A percentile compares a stretch with the other conserved stretches of the same genome.
These are phyloP conservation scores for Backusella sp. DNA, from an alignment of 192 early-diverging fungal genomes.

Conservation along the genomic window DNA sequence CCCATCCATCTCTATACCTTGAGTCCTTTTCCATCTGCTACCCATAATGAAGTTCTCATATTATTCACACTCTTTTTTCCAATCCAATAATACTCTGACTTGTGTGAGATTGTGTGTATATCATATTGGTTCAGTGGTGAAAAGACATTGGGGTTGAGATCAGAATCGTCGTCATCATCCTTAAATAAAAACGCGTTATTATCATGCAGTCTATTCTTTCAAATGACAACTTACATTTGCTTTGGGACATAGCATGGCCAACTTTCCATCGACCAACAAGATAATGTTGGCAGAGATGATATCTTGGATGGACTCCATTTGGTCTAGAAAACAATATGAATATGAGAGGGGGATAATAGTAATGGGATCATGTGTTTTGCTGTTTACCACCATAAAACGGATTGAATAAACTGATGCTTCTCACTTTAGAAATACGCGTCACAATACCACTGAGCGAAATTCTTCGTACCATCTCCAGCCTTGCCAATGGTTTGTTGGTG, in stretches of 20 bases:
- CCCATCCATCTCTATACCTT: constrained; percentile 37
- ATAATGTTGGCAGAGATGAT: constrained; percentile 59
- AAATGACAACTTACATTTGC: constrained; percentile 35
- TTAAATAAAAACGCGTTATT: background rate
- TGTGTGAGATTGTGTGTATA: constrained; percentile 50
- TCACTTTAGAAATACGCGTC: constrained; percentile 42
- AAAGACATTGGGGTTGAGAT: background rate
- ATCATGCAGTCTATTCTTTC: background rate
- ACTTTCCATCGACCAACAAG: constrained; percentile 63
- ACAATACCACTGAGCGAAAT: constrained; percentile 56
- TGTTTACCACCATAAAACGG: constrained; percentile 27
- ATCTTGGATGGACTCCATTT: constrained; percentile 34
- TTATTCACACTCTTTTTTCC: constrained; percentile 52
- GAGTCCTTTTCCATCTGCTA: constrained; percentile 59
- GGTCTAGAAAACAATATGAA: constrained; percentile 21
- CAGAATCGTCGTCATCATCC: constrained; percentile 35
- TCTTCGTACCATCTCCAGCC: constrained; percentile 45
- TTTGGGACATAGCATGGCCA: constrained; percentile 61
- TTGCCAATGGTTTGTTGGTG: constrained; percentile 10
- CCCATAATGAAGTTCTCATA: constrained; percentile 68
- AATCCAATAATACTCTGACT: constrained; percentile 78
- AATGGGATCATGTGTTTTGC: background rate
- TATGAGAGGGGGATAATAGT: background rate
- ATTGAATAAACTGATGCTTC: constrained; percentile 50
- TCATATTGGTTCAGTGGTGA: constrained; percentile 36